Evolutionary conservation across 2,329 filamentous ascomycete species (phyloP).

Genomic region (Didymella lethalis): DNA sequence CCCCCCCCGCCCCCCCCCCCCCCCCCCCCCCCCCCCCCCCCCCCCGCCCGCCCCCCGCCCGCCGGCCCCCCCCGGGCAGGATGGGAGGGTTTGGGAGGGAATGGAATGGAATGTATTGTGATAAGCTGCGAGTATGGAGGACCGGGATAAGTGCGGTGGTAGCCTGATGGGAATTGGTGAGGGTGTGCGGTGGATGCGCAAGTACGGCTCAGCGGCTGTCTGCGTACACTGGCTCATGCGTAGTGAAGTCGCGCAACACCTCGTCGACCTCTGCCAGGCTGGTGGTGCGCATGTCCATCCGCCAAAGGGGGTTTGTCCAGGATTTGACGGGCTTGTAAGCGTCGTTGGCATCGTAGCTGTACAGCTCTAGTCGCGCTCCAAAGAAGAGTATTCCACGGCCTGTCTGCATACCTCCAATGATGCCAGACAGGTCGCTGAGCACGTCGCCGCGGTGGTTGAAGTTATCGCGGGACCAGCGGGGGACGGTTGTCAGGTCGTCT

Average conservation of each 20-base stretch:
- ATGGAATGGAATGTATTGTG: neutral
- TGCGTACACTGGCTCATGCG: constrained; percentile 1
- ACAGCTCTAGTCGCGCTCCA: constrained; percentile 37
- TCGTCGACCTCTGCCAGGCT: constrained; percentile 9
- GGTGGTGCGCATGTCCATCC: constrained; percentile 21
- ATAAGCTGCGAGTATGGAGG: neutral
- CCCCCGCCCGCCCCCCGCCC: too few species aligned
- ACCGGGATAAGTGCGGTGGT: neutral
- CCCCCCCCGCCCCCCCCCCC: too few species aligned
- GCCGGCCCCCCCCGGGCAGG: too few species aligned
- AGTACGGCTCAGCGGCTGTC: neutral
- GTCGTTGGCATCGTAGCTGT: constrained; percentile 27
- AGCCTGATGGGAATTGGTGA: too few species aligned
- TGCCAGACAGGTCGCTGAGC: constrained; percentile 29
- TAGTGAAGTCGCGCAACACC: constrained; percentile 11
- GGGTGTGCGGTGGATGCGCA: neutral
- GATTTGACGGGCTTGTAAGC: constrained; percentile 1
- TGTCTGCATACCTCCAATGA: constrained; percentile 20
- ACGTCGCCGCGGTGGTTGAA: constrained; percentile 32
- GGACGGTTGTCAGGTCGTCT: constrained; percentile 30
- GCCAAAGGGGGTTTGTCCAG: constrained; percentile 4
- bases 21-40: too few species aligned
- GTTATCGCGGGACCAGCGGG: constrained; percentile 18
- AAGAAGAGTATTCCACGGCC: constrained; percentile 37
- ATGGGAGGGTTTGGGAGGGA: neutral